Percentiles rank a stretch among this genome's conserved stretches.
Evolutionary conservation across 164 flowering plant species (phyloP).

Genomic region (Litsea cubeba): DNA sequence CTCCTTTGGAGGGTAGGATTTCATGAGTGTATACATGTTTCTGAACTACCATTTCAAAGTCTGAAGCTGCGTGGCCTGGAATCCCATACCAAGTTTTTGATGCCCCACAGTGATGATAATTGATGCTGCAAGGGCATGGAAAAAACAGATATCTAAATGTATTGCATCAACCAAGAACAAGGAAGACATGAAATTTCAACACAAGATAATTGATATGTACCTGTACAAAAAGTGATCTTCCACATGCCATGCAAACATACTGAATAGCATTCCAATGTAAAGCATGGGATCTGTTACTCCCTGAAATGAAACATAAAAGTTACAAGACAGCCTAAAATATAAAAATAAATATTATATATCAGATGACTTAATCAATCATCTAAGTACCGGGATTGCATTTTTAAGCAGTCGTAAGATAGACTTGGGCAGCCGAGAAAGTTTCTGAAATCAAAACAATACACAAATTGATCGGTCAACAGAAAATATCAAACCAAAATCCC

Average conservation of each 20-base stretch:
- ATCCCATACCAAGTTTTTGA: conserved; percentile 98
- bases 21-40: conserved; percentile 74
- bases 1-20: conserved; percentile 65
- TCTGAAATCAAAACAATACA: conserved; percentile 41
- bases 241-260: conserved; percentile 99
- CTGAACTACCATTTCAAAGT: conserved; percentile 84
- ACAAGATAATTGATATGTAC: conserved; percentile 26
- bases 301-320: conserved; percentile 35
- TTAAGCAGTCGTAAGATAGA: conserved; percentile 77
- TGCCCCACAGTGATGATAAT: conserved; percentile 97
- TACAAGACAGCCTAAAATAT: neutral
- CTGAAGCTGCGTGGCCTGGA: conserved; percentile 83
- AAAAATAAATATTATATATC: neutral
- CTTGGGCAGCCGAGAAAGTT: conserved; percentile 65
- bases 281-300: conserved; percentile 99
- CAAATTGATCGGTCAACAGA: neutral
- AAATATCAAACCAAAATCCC: neutral
- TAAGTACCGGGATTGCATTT: conserved; percentile 70
- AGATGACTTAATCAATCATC: neutral
- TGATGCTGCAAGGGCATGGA: conserved; percentile 55
- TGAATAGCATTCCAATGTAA: conserved; percentile 97
- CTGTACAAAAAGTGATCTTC: conserved; percentile 98
- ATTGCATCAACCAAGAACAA: neutral
- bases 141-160: neutral
- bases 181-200: neutral